Evolutionary conservation across 2,329 filamentous ascomycete species (phyloP), one percentile per base, ranked within the genome.

Genomic region (Epichloe sibirici): DNA sequence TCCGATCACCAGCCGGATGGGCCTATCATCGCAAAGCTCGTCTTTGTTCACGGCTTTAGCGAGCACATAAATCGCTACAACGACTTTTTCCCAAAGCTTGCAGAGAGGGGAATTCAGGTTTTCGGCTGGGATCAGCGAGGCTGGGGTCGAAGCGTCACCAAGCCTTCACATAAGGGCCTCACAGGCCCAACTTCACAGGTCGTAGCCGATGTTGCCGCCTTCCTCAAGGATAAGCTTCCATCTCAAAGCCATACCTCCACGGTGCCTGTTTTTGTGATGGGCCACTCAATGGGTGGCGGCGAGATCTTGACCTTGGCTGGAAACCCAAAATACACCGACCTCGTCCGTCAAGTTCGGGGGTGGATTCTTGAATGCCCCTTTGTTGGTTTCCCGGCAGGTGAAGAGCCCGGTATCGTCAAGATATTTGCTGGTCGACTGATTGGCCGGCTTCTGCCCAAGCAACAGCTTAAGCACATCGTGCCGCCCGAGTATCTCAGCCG

Each of bases 221-320:
- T 96, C 65, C 74, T 93, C 58, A 74, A 74, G 54, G 71, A 73
- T 35, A 77, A 85, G 56, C 70, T 83, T 5, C 75, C 75, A 9
- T 66, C 67, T 25, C 61, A 68, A 4, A 69, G 21, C 2, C 70
- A 49, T 11, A 25, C 39, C 12, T 13, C 48, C 2, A 4, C 35
- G 9, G 52, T 74, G 38, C 88, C 89, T 0, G 64, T 94, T 15
- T 96, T 95, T 69, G 76, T 96, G 21, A 82, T 93, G 73, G 90
- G 90, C 51, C 89, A 95, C 69, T 90, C 85, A 23, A 95, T 95
- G 88, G 90, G 90, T 58, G 90, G 90, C 54, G 88, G 82, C 25
- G 78, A 94, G 68, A 78, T 83, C 5, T 71, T 95, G 8, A 82
- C 79, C 44, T 66, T 85, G 23, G 76, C 76, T 25, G 75, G 71